A percentile compares a stretch with the other conserved stretches of the same genome.
These are phyloP conservation scores for Obelidium mucronatum DNA, from an alignment of 192 early-diverging fungal genomes.

Conservation along the genomic window DNA sequence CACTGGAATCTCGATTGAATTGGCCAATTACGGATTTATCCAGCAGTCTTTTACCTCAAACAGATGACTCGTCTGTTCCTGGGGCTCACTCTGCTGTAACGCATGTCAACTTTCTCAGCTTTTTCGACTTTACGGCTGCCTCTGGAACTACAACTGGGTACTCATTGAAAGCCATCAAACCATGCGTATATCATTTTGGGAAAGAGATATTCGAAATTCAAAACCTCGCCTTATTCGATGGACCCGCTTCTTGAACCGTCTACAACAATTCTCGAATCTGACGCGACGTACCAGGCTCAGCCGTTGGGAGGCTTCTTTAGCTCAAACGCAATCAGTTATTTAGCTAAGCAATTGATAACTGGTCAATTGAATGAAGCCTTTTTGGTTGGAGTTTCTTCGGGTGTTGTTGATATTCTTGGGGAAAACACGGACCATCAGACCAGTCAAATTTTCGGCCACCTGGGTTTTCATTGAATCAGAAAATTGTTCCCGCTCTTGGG, in stretches of 20 bases:
- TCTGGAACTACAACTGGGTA: background rate
- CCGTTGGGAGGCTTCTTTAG: constrained; percentile 17
- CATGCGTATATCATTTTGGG: constrained; percentile 27
- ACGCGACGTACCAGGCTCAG: constrained; percentile 4
- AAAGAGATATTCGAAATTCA: background rate
- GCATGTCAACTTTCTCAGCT: constrained; percentile 18
- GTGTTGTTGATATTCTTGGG: background rate
- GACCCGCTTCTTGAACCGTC: background rate
- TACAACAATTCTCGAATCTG: background rate
- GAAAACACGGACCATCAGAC: background rate
- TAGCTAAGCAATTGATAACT: constrained; percentile 4
- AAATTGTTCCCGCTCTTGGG: constrained; percentile 3
- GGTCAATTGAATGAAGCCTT: constrained; percentile 29
- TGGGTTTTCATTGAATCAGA: background rate
- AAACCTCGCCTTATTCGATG: background rate
- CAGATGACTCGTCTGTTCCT: background rate
- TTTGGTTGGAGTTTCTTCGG: background rate
- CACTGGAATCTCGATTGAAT: background rate
- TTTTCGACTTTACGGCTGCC: background rate
- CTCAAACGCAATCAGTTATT: background rate
- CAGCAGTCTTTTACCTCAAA: background rate
- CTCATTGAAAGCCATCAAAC: constrained; percentile 10
- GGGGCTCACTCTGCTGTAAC: background rate
- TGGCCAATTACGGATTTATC: constrained; percentile 23
- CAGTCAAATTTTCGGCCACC: background rate